Evolutionary conservation across 1,284 basidiomycete species (phyloP), one percentile per base, ranked within the genome.

Genomic region (Exobasidium rhododendri): DNA sequence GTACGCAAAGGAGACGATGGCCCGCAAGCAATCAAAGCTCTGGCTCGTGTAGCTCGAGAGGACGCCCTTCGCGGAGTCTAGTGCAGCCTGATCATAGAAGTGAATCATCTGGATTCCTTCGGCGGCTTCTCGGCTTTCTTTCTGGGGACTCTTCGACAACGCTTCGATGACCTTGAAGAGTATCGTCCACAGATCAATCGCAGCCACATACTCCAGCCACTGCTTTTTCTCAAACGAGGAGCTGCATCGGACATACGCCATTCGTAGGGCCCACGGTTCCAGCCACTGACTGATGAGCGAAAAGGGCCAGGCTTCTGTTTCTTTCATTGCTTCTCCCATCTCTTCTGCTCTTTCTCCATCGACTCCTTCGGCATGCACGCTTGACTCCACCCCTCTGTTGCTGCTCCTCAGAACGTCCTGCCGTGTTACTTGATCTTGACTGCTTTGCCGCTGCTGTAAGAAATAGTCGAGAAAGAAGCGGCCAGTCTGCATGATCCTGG

Each of bases 401-500:
- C 3, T 14, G 2, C 22, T 53, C n/a, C 11, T n/a, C 57, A 13
- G 26, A 11, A 26, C 55, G 17, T 55, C 35, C 52, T 13, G 13
- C 14, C 14, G 17, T 7, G 4, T 17, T 5, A 10, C 30, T 32
- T 32, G 11, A 17, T 40, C 14, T 28, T 43, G 28, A 13, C 40
- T 22, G 4, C 28, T 28, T 6, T 20, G 22, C 2, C 14, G 7
- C 65, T 50, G 4, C 62, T 57, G 22, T 28, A 67, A 52, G 56
- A 77, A 78, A 56, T 77, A 80, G 26, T 76, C 77, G 24, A 80
- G 64, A 64, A 79, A 80, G 58, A 73, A 80, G 17, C 65, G 58
- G 17, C 66, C 70, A 10, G 77, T 58, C 50, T 73, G 69, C 73
- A 80, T 73, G 44, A 73, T 65, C 11, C 70, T 68, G 52, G 77